Conservation (phyloP, 176 grass and related monocot genomes). For the Dendrocalamus sinicus region DNA sequence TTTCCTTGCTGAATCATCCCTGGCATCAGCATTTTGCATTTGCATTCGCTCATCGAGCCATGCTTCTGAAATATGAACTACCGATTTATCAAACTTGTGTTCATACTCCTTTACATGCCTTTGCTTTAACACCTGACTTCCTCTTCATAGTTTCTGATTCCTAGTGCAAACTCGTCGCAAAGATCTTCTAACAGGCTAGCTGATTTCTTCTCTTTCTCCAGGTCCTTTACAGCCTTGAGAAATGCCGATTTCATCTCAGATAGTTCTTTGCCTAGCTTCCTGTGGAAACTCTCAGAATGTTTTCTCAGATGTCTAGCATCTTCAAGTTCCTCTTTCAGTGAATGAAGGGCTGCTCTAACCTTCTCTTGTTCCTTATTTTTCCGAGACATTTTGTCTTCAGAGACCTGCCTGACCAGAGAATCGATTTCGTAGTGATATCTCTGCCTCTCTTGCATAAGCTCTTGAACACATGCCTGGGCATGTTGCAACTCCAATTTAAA, state of each 20-base stretch:
- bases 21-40: slow-evolving; percentile 68
- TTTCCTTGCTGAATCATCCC: slow-evolving; percentile 54
- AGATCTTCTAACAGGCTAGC: slow-evolving; percentile 75
- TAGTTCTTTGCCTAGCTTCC: slow-evolving; percentile 80
- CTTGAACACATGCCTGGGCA: slow-evolving; percentile 63
- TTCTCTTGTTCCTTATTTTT: slow-evolving; percentile 86
- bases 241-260: slow-evolving; percentile 75
- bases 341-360: slow-evolving; percentile 63
- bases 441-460: slow-evolving; percentile 69
- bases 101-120: slow-evolving; percentile 60
- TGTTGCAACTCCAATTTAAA: slow-evolving; percentile 81
- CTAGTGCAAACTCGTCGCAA: slow-evolving; percentile 84
- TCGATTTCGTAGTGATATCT: slow-evolving; percentile 68
- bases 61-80: slow-evolving; percentile 94
- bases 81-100: slow-evolving; percentile 72
- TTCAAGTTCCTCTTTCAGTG: slow-evolving; percentile 75
- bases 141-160: slow-evolving; percentile 87
- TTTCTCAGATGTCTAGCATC: slow-evolving; percentile 84
- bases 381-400: slow-evolving; percentile 70
- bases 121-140: slow-evolving; percentile 87
- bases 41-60: slow-evolving; percentile 97
- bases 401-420: slow-evolving; percentile 62
- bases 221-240: slow-evolving; percentile 67
- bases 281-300: slow-evolving; percentile 76
- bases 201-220: slow-evolving; percentile 81